Evolutionary conservation across 441 rosid genomes (phyloP), one percentile per base, ranked within the genome.

Genomic region (Rhodomyrtus psidioides): DNA sequence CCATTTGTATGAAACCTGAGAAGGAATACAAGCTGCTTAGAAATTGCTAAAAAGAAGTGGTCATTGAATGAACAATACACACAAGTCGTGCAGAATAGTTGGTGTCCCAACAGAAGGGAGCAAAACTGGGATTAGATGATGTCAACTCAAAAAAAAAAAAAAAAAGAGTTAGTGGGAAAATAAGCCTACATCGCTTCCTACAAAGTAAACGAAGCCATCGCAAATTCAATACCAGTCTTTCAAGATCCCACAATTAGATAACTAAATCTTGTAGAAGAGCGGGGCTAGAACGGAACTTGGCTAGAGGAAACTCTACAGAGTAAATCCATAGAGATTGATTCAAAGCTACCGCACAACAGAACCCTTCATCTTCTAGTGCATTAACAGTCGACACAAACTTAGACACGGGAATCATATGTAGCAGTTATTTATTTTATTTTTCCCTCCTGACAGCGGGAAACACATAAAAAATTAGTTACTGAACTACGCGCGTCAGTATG

Each of bases 1-100:
- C 97, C 99, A 95, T 89, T 96, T 97, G 91, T 92, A 97, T 34
- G 99, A 96, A 86, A 97, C 98, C 99, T 97, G 94, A 88, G 86
- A 91, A 83, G 28, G 39, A 90, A 82, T 39, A 42, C 23, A 81
- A 88, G 42, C 54, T 53, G 46, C 7, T 34, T 9, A 65, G 0
- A 59, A 81, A 2, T 55, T n/a, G 55, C 60, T 42, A 9, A 8
- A n/a, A 16, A 34, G 1, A 65, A 4, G 17, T 46, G 82, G 8
- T 57, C 53, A 59, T 19, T 23, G 49, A 26, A 26, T n/a, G 26
- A 34, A 34, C 39, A 60, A 5, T 0, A 6, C 27, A 17, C 75
- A 86, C 53, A 62, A 55, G 65, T 84, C 70, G 24, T 16, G 4
- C 0, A 62, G 75, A 34, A 19, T 70, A 51, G 15, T 53, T 53